Conservation (phyloP, 2,329 filamentous ascomycete genomes). For the Aspergillus brasiliensis region DNA sequence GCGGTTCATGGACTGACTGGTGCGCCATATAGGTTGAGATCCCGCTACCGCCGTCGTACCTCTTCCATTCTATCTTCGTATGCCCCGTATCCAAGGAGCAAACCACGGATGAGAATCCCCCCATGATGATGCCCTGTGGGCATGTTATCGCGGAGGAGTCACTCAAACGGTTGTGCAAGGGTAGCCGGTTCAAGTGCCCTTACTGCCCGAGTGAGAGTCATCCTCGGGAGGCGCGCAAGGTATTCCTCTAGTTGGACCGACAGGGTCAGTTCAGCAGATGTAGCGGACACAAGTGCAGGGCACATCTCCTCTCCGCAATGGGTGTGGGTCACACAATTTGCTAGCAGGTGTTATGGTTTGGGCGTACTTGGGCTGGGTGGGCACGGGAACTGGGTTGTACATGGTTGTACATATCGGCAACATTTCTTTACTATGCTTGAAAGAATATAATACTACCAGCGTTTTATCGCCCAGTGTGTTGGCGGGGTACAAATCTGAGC, state of each 20-base stretch:
- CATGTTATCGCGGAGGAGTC: constrained; percentile 90
- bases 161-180: constrained; percentile 76
- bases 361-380: background rate
- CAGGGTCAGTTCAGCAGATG: background rate
- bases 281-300: constrained; percentile 10
- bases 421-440: background rate
- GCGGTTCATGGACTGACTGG: constrained; percentile 27
- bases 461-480: background rate
- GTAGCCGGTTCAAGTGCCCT: constrained; percentile 85
- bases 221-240: constrained; percentile 72
- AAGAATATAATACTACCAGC: background rate
- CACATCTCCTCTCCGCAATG: constrained; percentile 12
- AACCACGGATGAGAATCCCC: constrained; percentile 86
- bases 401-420: background rate
- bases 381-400: background rate
- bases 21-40: constrained; percentile 58
- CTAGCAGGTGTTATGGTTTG: background rate
- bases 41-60: constrained; percentile 63
- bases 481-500: background rate
- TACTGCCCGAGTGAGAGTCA: constrained; percentile 89
- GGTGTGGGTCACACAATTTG: background rate
- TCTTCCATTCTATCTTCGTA: constrained; percentile 95
- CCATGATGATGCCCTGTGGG: constrained; percentile 95
- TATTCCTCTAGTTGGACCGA: constrained; percentile 59
- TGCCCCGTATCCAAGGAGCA: constrained; percentile 97